Evolutionary conservation across 306 rosid species (phyloP), one percentile per base, ranked within the genome.

Genomic region (Lathyrus sativus): DNA sequence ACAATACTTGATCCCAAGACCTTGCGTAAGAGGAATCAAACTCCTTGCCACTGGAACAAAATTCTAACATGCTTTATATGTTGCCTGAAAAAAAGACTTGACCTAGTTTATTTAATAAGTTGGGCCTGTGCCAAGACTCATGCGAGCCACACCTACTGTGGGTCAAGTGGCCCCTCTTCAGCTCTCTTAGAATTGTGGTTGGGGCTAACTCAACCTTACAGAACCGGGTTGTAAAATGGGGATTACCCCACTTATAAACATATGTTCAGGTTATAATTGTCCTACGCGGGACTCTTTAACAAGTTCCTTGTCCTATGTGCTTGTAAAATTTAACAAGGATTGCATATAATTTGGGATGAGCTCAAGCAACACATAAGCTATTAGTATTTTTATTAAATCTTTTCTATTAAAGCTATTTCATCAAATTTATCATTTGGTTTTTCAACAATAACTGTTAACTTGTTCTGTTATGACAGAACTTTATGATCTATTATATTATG

Each of bases 341-440:
- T 19, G 22, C 22, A 19, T 19, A 19, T 19, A 19, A 19, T 19
- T 19, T 19, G 22, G 22, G 22, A 19, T 19, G 22, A 19, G 22
- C 22, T 19, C 22, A 19, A 0, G 22, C 22, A 19, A 19, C 22
- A 19, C 22, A 19, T 19, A 19, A 19, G 22, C 65, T 53, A 29
- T 19, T 75, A 60, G 39, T 62, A 28, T n/a, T 29, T 19, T 67
- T 37, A 35, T 7, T 11, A 63, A 71, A 71, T 51, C 63, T 58
- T 10, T 62, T 65, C 37, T 3, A 46, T 37, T 60, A 28, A 37
- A 56, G 13, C 22, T 8, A 49, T 42, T 42, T 22, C 24, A 14
- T 64, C 55, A 49, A 41, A 46, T 58, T 49, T 29, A 26, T 62
- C 78, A 44, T 29, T 48, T 68, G 48, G 48, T 13, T 62, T 62